Evolutionary conservation across 495 filamentous ascomycete species (phyloP), one percentile per base, ranked within the genome.

Genomic region (Trypethelium eluteriae): DNA sequence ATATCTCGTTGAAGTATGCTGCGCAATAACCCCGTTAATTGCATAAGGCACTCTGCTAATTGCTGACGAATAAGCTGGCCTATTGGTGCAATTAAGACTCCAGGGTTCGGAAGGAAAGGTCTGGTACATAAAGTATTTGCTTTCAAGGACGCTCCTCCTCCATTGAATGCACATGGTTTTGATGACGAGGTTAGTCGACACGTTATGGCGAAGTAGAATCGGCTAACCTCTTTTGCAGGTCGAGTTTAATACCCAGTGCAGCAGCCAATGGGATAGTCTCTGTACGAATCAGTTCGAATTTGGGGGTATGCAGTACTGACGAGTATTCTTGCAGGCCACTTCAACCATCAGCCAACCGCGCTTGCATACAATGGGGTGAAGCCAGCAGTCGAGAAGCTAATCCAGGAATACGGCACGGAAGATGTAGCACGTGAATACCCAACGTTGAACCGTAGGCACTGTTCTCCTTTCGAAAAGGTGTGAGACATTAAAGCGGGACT

Each of bases 1-100:
- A 81, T 3, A 75, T 88, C 53, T 84, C 85, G 0, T 77, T 89
- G 56, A 88, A 89, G 84, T 85, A 66, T 66, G 77, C 70, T 12
- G 35, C 35, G 36, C 5, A 36, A 59, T 59, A 59, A 4, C 53
- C 14, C 18, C 3, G 36, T 1, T 7, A 9, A 10, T 36, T 59
- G 53, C 53, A 35, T 34, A 1, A 18, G 18, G 14, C 11, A 35
- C 6, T 4, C 10, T 36, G 53, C 49, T 53, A n/a, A 53, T n/a
- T 18, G 18, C 18, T 14, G 49, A 16, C 56, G 64, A 36, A 69
- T n/a, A 18, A 57, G 41, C 76, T 73, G 76, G 84, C 56, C 77
- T 57, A 65, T 85, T 69, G 70, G 73, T 38, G 80, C 81, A 38
- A 70, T 79, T 66, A 78, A 81, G 64, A 76, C 79, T 46, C 81